Evolutionary conservation across 768 basidiomycete species (phyloP), one percentile per base, ranked within the genome.

Genomic region (Daedaleopsis nitida): DNA sequence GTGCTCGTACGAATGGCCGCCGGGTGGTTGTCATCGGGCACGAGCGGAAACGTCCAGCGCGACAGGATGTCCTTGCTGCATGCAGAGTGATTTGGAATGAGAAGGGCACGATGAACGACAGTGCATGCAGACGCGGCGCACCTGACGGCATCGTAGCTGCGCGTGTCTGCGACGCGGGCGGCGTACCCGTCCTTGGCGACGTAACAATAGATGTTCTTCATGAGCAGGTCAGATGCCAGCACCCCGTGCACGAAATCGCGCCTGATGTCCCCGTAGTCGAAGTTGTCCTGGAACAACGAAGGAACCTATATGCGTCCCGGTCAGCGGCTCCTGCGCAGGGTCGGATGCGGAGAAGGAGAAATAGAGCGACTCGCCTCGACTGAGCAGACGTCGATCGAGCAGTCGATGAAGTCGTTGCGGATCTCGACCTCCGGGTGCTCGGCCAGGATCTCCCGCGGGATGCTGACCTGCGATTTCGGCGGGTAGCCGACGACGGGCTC

Each of bases 261-360:
- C 59, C 95, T 86, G 62, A 98, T 83, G 75, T 96, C 94, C 14
- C 87, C 86, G 70, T 96, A 98, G 76, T 98, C 97, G 70, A 99
- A 99, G 76, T 98, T 98, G 76, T 98, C 97, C 72, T 96, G 94
- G 77, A 98, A 99, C 5, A 98, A 73, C 1, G 96, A 96, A 1
- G 94, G 95, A 39, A 98, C 92, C 91, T 97, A 49, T 49, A 14
- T 43, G 14, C 52, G 34, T 38, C 32, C 16, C 2, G 13, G 6
- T 35, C 17, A 38, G 35, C 38, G n/a, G 54, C 47, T 34, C 55
- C 21, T 13, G 24, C 19, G 21, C 5, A 7, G 27, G 27, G 27
- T 7, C 27, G 27, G 39, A 12, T 45, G 42, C 47, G 39, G 21
- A 37, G 34, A 8, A 8, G 23, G 10, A 52, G 35, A 4, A 58